A percentile compares a stretch with the other conserved stretches of the same genome.
These are phyloP conservation scores for Papiliotrema laurentii DNA, from an alignment of 1,284 basidiomycete genomes.

Conservation along the genomic window DNA sequence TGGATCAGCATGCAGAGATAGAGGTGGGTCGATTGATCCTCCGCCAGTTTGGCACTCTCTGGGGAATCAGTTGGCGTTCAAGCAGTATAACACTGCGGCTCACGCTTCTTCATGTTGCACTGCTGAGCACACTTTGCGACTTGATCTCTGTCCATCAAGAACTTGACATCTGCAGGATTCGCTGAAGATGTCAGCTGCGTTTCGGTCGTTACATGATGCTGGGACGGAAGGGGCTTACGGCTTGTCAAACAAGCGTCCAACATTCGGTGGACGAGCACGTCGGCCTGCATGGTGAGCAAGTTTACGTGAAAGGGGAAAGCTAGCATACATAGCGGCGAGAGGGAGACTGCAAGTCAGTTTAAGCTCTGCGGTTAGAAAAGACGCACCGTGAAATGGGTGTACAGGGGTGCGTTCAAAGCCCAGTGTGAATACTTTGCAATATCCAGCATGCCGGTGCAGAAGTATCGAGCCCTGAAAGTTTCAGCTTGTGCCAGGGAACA, in stretches of 20 bases:
- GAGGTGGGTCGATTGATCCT: conserved; percentile 93
- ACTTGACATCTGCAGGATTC: conserved; percentile 64
- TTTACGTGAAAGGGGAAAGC: background rate
- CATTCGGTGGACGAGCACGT: conserved; percentile 94
- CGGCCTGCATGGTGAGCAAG: conserved; percentile 54
- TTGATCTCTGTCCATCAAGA: conserved; percentile 93
- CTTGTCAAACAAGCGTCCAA: conserved; percentile 79
- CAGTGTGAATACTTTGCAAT: conserved; percentile 97
- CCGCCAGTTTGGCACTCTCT: conserved; percentile 68
- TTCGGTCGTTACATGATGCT: background rate
- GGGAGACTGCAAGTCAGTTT: conserved; percentile 54
- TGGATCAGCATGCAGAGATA: conserved; percentile 86
- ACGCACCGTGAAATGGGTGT: conserved; percentile 84
- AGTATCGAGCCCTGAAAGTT: conserved; percentile 75
- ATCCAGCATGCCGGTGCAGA: conserved; percentile 98
- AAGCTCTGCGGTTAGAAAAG: conserved; percentile 2
- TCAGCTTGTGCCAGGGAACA: background rate
- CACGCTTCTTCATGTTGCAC: conserved; percentile 75
- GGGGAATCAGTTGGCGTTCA: background rate
- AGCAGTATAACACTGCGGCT: conserved; percentile 1
- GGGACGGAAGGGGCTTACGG: conserved; percentile 50
- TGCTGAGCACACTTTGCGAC: conserved; percentile 96
- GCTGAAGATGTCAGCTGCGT: conserved; percentile 11
- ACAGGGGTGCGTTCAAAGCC: conserved; percentile 82
- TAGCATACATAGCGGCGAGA: conserved; percentile 60